Percentiles rank a stretch among this genome's conserved stretches.
Conservation (phyloP, 345 rosid species). For the Syzygium oleosum region DNA sequence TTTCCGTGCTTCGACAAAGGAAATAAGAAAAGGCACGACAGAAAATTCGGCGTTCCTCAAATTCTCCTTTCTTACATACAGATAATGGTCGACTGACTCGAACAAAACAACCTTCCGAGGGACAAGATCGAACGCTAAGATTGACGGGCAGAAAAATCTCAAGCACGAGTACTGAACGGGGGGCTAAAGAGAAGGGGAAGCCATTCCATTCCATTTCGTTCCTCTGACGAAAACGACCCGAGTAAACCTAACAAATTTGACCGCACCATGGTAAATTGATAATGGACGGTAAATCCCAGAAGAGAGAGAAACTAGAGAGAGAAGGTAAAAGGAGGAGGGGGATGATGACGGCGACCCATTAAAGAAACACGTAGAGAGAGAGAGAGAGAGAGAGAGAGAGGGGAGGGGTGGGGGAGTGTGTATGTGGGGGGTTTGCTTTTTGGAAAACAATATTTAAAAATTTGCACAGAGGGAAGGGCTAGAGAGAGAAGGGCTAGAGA, state of each 20-base stretch:
- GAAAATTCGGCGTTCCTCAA: fast-evolving
- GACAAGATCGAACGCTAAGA: neutral
- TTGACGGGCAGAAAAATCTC: neutral
- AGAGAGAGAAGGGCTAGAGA: neutral
- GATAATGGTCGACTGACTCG: neutral
- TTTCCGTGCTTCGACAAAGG: neutral
- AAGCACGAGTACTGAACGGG: neutral
- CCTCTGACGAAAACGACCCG: neutral
- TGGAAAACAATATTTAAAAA: neutral
- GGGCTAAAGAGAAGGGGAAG: no score
- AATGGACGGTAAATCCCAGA: neutral
- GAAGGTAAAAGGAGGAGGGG: neutral
- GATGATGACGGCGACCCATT: neutral
- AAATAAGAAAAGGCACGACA: fast-evolving
- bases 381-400: neutral
- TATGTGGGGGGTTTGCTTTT: neutral
- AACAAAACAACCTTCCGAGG: neutral
- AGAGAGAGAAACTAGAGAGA: neutral
- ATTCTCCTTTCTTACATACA: neutral
- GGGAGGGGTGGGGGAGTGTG: neutral
- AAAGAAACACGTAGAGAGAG: neutral
- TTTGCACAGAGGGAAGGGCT: neutral
- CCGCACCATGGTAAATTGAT: neutral
- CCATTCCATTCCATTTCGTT: neutral
- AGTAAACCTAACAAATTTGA: neutral